Base-by-base conservation (phyloP, 2,329 filamentous ascomycete species). In the Shiraia bambusicola region DNA sequence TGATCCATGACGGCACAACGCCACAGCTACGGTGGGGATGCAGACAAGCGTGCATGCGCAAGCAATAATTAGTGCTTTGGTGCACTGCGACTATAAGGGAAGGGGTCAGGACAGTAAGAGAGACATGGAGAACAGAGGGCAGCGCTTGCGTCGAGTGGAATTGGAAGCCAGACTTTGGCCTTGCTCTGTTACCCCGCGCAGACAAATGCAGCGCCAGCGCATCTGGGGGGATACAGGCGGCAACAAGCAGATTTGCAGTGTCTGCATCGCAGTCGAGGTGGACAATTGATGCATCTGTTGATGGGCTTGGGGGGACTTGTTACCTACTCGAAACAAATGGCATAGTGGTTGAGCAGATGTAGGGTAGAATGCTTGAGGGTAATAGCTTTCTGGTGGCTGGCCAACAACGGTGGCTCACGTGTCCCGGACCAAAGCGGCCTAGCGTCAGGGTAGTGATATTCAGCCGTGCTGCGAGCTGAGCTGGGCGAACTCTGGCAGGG, bases 371-470 rank as follows among this genome's bases (percentile, higher is more conserved):
- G 52, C 59, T 55, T 45, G 59, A 63, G n/a, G n/a, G 53, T 47
- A 40, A 58, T 51, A 47, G 46, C 47, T 54, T 49, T 55, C 54
- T n/a, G n/a, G n/a, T n/a, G n/a, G n/a, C n/a, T n/a, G n/a, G 45
- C 61, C 61, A 61, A 64, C 60, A 60, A 59, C 51, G 53, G 57
- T 59, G 47, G 42, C 52, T 59, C 61, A 61, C 59, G 57, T 58
- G 47, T 55, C 37, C 35, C 17, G 14, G 4, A 40, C 38, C 32
- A 38, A 50, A 38, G 35, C 42, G 37, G 48, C 12, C 38, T 47
- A 36, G 32, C n/a, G 29, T 25, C 14, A 17, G 17, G 35, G 17
- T 3, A 22, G 19, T 22, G 19, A 22, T 22, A 22, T 22, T 22
- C 19, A 22, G 4, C 19, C 19, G 19, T 22, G 19, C 19, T 5